phyloP scores from a whole-genome alignment of 2,329 filamentous ascomycete species.

The Colletotrichum simmondsii region DNA sequence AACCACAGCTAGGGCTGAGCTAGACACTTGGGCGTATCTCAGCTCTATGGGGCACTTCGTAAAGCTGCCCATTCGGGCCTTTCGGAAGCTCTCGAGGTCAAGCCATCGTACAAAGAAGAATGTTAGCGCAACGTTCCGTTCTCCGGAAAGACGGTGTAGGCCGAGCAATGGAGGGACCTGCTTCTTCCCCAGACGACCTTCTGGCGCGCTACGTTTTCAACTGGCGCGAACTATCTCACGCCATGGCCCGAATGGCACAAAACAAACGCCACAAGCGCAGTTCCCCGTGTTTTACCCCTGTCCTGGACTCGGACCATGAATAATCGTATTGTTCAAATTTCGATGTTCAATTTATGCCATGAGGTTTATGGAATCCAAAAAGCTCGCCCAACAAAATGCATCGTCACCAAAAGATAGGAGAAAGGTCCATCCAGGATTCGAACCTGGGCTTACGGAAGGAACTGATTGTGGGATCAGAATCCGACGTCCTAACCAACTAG shows the following conservation, averaged over 20 bases:
- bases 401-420: neutral
- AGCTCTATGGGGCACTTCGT: neutral
- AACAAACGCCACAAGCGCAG: neutral
- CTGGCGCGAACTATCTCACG: neutral
- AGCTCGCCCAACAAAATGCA: neutral
- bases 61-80: neutral
- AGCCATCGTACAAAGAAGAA: neutral
- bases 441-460: slow-evolving; percentile 25
- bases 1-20: neutral
- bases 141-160: neutral
- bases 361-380: neutral
- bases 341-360: neutral
- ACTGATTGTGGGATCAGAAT: slow-evolving; percentile 4
- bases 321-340: neutral
- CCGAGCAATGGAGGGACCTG: neutral
- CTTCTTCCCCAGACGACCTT: neutral
- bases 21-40: neutral
- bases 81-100: neutral
- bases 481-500: slow-evolving; percentile 32
- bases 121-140: neutral
- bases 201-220: neutral
- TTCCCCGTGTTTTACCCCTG: neutral
- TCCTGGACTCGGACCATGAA: too few species aligned
- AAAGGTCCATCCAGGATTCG: slow-evolving; percentile 27
- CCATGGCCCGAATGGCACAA: neutral